Conservation (phyloP, 2,329 filamentous ascomycete species). For the Diplodia mutila region DNA sequence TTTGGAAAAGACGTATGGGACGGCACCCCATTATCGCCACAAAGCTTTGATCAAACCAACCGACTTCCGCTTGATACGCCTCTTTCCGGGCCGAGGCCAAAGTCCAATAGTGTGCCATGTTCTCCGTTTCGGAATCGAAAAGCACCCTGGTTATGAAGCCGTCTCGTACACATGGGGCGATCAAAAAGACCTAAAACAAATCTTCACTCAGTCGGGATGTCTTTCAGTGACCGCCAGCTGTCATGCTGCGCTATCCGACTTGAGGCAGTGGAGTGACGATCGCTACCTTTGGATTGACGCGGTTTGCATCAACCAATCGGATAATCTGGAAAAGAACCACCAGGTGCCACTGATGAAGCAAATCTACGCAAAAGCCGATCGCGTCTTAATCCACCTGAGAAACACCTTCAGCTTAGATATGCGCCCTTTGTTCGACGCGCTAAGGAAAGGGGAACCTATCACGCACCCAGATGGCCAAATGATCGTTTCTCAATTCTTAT, state of each 20-base stretch:
- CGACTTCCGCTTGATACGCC: conserved; percentile 3
- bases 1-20: neutral
- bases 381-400: conserved; percentile 30
- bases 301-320: conserved; percentile 11
- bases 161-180: conserved; percentile 30
- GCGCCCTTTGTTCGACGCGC: neutral
- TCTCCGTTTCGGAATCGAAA: neutral
- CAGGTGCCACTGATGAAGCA: conserved; percentile 3
- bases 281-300: conserved; percentile 16
- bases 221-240: neutral
- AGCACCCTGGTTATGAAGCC: conserved; percentile 25
- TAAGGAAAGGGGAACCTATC: neutral
- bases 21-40: neutral
- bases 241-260: neutral
- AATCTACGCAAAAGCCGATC: neutral
- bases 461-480: neutral
- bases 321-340: conserved; percentile 2
- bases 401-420: neutral
- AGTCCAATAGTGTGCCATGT: neutral
- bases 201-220: neutral
- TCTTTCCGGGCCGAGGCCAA: neutral
- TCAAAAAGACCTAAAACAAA: neutral
- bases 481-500: neutral
- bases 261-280: neutral
- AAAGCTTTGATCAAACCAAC: neutral